Evolutionary conservation across 2,329 filamentous ascomycete genomes (phyloP).

Genomic region (Pestalotiopsis sp.): DNA sequence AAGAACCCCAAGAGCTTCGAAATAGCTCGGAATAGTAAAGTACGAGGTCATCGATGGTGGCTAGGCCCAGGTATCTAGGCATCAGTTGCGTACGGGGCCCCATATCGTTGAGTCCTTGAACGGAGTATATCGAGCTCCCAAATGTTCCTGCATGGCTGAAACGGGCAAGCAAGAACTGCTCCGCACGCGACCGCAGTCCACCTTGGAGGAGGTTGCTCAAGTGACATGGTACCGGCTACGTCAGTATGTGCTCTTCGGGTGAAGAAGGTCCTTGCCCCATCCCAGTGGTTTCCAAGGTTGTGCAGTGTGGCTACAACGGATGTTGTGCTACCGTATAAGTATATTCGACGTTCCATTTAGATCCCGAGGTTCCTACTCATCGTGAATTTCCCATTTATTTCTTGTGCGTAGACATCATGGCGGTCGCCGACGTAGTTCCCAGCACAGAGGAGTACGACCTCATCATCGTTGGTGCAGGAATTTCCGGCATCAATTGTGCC

Average conservation of each 20-base stretch:
- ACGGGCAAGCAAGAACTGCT: not conserved
- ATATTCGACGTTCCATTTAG: not conserved
- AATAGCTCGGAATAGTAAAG: not conserved
- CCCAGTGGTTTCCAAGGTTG: not conserved
- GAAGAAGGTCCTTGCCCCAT: not conserved
- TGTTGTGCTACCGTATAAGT: not conserved
- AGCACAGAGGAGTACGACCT: conserved; percentile 41
- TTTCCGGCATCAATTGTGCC: conserved; percentile 75
- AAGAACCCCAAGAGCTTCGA: not conserved
- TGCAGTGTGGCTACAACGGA: not conserved
- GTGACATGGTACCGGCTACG: not conserved
- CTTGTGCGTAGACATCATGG: not conserved
- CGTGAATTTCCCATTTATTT: not conserved
- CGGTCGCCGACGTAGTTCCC: not conserved
- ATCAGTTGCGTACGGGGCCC: not conserved
- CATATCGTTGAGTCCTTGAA: not conserved
- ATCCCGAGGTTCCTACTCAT: not conserved
- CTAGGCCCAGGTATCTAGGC: not conserved
- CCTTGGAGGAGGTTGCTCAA: not conserved
- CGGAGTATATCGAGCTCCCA: not conserved
- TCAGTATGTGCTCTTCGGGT: not conserved
- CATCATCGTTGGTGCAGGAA: conserved; percentile 72
- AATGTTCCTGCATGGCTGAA: not conserved
- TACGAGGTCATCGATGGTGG: not conserved
- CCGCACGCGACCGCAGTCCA: not conserved